Percentiles rank a stretch among this genome's conserved stretches.
Conservation (phyloP, 257 asterid genomes). For the Apocynum venetum region DNA sequence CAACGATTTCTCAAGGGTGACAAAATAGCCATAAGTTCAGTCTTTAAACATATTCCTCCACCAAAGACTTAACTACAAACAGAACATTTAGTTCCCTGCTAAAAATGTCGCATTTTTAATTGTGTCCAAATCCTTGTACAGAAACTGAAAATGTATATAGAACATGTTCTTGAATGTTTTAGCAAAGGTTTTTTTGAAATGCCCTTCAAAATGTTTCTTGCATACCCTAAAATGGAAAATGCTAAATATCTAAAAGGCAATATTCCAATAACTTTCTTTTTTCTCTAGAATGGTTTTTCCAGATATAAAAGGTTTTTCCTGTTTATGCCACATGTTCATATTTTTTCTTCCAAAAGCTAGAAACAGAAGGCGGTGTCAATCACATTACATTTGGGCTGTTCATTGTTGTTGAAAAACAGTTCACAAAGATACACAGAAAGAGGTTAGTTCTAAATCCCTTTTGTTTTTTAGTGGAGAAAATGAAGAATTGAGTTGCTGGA, state of each 20-base stretch:
- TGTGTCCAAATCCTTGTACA: neutral
- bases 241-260: neutral
- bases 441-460: too few species aligned
- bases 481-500: neutral
- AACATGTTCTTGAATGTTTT: neutral
- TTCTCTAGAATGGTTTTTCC: neutral
- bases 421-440: too few species aligned
- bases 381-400: neutral
- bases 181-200: neutral
- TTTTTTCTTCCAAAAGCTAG: slow-evolving; percentile 1
- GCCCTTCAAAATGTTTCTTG: neutral
- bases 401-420: neutral
- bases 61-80: too few species aligned
- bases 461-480: too few species aligned
- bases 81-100: neutral
- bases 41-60: neutral
- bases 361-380: neutral
- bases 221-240: neutral
- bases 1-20: neutral
- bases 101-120: neutral
- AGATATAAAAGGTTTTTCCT: neutral
- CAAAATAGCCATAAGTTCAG: neutral
- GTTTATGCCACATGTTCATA: neutral
- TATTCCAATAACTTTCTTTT: too few species aligned
- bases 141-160: neutral